These are phyloP conservation scores for Saxophila tyrrhenica DNA, from an alignment of 495 filamentous ascomycete species.

Conservation along the genomic window DNA sequence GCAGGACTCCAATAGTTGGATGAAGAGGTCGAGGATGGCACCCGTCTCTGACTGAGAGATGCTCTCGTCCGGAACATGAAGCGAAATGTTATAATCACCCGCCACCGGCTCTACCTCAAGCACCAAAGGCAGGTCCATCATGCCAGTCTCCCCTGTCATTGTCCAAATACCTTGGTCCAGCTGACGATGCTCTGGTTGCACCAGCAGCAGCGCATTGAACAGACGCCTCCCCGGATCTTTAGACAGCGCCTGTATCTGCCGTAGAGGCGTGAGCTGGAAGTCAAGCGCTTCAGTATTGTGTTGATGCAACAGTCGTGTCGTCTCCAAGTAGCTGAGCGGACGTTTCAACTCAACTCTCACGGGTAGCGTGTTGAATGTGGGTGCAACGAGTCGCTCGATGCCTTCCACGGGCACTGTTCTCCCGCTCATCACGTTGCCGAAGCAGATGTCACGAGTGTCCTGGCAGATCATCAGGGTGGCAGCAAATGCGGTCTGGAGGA, in stretches of 20 bases:
- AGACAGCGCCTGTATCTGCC: slow-evolving; percentile 44
- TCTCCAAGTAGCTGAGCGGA: slow-evolving; percentile 36
- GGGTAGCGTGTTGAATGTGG: slow-evolving; percentile 83
- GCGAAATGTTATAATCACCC: not conserved
- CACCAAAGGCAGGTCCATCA: slow-evolving; percentile 48
- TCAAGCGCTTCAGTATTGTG: slow-evolving; percentile 46
- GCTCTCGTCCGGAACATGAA: slow-evolving; percentile 21
- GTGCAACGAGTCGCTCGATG: slow-evolving; percentile 62
- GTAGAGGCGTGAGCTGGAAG: slow-evolving; percentile 59
- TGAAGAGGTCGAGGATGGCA: slow-evolving; percentile 1
- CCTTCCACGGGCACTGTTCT: slow-evolving; percentile 51
- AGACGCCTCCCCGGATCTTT: slow-evolving; percentile 35
- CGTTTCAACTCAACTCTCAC: slow-evolving; percentile 46
- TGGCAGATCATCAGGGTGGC: slow-evolving; percentile 42
- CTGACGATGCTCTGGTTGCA: slow-evolving; percentile 44
- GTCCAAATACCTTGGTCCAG: slow-evolving; percentile 54
- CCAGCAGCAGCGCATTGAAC: slow-evolving; percentile 67
- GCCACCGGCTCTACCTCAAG: slow-evolving; percentile 8
- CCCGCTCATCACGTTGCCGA: slow-evolving; percentile 69
- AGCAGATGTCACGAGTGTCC: slow-evolving; percentile 55
- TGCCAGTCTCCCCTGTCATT: slow-evolving; percentile 52
- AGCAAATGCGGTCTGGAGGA: slow-evolving; percentile 62
- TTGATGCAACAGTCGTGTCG: slow-evolving; percentile 42
- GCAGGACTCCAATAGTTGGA: not conserved
- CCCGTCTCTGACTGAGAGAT: not conserved